phyloP scores from a whole-genome alignment of 2,329 filamentous ascomycete species.

The Fusarium proliferatum region DNA sequence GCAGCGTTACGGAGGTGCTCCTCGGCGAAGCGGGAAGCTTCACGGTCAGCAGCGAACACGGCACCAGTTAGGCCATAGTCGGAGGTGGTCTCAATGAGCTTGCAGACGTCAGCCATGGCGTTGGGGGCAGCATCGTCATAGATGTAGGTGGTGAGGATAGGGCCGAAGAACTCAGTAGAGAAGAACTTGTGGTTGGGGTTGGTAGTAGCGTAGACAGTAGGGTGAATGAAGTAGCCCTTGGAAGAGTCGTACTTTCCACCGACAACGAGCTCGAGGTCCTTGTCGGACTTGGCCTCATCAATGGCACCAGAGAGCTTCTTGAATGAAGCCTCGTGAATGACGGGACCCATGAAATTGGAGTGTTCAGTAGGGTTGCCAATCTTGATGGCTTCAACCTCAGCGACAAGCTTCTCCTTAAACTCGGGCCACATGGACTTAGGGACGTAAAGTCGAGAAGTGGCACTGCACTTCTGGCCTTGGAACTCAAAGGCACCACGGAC shows the following conservation, averaged over 20 bases:
- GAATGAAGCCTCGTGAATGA: conserved; percentile 86
- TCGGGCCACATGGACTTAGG: conserved; percentile 79
- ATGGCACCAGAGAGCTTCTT: conserved; percentile 82
- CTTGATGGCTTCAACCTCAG: conserved; percentile 76
- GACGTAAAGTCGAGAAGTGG: conserved; percentile 83
- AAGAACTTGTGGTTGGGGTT: conserved; percentile 81
- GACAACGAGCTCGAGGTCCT: conserved; percentile 75
- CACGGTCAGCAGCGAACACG: conserved; percentile 77
- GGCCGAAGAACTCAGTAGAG: conserved; percentile 84
- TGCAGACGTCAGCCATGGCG: conserved; percentile 69
- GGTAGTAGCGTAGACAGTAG: conserved; percentile 81
- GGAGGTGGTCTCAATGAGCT: conserved; percentile 75
- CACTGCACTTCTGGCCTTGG: conserved; percentile 92
- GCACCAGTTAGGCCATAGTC: conserved; percentile 84
- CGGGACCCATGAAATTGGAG: conserved; percentile 85
- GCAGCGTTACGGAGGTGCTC: conserved; percentile 77
- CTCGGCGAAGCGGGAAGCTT: conserved; percentile 74
- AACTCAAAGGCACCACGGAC: conserved; percentile 90
- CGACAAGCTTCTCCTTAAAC: conserved; percentile 73
- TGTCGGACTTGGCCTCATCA: conserved; percentile 81
- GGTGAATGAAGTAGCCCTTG: conserved; percentile 85
- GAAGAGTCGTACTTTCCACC: conserved; percentile 82
- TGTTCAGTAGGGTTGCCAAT: conserved; percentile 76
- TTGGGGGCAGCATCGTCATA: conserved; percentile 75
- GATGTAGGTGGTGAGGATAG: conserved; percentile 78